Evolutionary conservation across 352 stramenopile species (phyloP).

Genomic region (Phytopythium montanum): DNA sequence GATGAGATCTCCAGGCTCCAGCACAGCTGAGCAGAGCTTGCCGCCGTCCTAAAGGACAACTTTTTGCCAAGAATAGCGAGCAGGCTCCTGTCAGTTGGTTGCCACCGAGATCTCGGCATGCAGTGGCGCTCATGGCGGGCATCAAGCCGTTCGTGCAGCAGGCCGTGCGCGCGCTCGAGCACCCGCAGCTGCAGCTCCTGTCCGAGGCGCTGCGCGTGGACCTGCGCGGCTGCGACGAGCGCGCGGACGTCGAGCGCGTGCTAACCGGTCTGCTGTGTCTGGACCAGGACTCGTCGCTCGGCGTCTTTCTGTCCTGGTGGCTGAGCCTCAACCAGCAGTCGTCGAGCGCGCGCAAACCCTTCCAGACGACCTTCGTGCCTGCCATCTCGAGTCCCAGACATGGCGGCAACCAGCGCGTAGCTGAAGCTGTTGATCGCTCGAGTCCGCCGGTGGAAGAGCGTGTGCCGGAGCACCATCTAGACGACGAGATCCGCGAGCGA

Average conservation of each 20-base stretch:
- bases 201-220: constrained; percentile 65
- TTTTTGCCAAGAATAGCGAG: constrained; percentile 1
- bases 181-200: constrained; percentile 36
- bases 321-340: constrained; percentile 27
- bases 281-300: constrained; percentile 69
- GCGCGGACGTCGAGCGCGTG: constrained; percentile 53
- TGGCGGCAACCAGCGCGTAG: neutral
- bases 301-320: constrained; percentile 69
- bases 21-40: no score
- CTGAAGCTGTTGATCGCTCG: neutral
- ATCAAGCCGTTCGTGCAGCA: constrained; percentile 68
- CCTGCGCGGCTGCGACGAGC: constrained; percentile 49
- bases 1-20: no score
- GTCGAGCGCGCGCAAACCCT: constrained; percentile 30
- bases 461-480: constrained; percentile 54
- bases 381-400: constrained; percentile 16
- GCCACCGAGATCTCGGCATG: neutral
- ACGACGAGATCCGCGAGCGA: constrained; percentile 43
- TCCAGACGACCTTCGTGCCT: constrained; percentile 68
- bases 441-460: constrained; percentile 6
- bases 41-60: no score
- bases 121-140: constrained; percentile 31
- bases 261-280: constrained; percentile 61
- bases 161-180: constrained; percentile 48
- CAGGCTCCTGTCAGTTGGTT: no score